Evolutionary conservation across 352 stramenopile species (phyloP), one percentile per base, ranked within the genome.

Genomic region (Pythium sukuiense): DNA sequence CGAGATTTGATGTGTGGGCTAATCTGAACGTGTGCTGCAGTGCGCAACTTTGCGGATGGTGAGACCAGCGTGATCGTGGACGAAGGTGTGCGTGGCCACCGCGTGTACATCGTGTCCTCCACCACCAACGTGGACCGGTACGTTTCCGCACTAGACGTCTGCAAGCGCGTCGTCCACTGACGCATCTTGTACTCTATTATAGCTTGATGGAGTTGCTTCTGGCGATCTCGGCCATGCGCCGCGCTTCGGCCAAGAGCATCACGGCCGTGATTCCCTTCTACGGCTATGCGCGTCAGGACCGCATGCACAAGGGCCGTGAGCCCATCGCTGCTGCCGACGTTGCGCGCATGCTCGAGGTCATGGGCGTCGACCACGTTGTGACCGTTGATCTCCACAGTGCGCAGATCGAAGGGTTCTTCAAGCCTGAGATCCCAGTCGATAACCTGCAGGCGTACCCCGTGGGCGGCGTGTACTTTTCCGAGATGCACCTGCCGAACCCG

Each of bases 381-480:
- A 94, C 87, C 0, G 85, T 96, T 26, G 85, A 96, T 48, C 75
- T 96, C n/a, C 87, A 96, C 76, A 96, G 85, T 48, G 82, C 85
- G 39, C 87, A 96, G 69, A 92, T 94, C 59, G 87, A 96, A 69
- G 87, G 87, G 20, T 96, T 96, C 56, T 96, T 96, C 72, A 92
- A 93, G 64, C 87, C 87, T 8, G 73, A 89, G 55, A 89, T 96
- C 39, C 85, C 87, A 26, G 85, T 96, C 18, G 87, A 96, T 59
- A 96, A 96, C 59, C 74, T 96, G 6, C 79, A 92, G 54, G 87
- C 87, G 18, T 93, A 91, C 61, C 87, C 87, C n/a, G 83, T 96
- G 1, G 87, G 87, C 20, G 85, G 84, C 14, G 84, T 93, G 50
- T 96, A 92, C 69, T 94, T 96, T 70, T 92, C 85, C 5, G 87